phyloP scores from a whole-genome alignment of 2,329 filamentous ascomycete genomes.

The Cladobotryum protrusum region DNA sequence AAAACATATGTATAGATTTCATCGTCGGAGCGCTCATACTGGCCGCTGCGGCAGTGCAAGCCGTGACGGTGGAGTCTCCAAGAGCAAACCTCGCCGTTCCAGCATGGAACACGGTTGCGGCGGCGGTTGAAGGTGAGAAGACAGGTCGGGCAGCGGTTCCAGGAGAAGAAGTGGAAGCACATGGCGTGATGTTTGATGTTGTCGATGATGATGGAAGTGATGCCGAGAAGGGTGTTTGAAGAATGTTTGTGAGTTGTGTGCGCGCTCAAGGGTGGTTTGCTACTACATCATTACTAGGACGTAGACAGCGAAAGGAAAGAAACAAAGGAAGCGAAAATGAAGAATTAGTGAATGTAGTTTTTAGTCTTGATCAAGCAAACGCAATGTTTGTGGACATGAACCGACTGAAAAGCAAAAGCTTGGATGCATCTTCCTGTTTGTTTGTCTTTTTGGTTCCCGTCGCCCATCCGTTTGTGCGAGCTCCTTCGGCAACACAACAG shows the following conservation, averaged over 20 bases:
- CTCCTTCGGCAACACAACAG: not conserved
- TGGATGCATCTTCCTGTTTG: not conserved
- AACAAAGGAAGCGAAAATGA: not conserved
- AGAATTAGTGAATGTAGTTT: not conserved
- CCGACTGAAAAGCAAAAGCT: not conserved
- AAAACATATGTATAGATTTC: slow-evolving; percentile 7
- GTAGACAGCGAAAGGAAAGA: too few species aligned
- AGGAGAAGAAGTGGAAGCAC: slow-evolving; percentile 14
- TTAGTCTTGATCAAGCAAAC: not conserved
- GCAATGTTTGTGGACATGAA: not conserved
- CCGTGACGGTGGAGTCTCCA: slow-evolving; percentile 13
- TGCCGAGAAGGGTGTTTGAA: not conserved
- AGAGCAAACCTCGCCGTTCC: slow-evolving; percentile 13
- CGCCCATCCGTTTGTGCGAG: not conserved
- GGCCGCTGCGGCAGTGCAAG: slow-evolving; percentile 10
- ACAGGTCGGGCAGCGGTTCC: slow-evolving; percentile 15
- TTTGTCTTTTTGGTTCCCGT: not conserved
- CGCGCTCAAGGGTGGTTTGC: not conserved
- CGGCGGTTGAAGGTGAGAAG: slow-evolving; percentile 11
- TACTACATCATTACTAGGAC: too few species aligned
- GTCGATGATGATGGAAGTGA: slow-evolving; percentile 1
- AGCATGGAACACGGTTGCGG: slow-evolving; percentile 16
- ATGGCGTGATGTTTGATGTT: slow-evolving; percentile 3
- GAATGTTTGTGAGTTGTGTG: not conserved
- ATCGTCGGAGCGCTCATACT: slow-evolving; percentile 10